These are phyloP conservation scores for Fragaria vesca DNA, from an alignment of 306 rosid species.

Conservation along the genomic window DNA sequence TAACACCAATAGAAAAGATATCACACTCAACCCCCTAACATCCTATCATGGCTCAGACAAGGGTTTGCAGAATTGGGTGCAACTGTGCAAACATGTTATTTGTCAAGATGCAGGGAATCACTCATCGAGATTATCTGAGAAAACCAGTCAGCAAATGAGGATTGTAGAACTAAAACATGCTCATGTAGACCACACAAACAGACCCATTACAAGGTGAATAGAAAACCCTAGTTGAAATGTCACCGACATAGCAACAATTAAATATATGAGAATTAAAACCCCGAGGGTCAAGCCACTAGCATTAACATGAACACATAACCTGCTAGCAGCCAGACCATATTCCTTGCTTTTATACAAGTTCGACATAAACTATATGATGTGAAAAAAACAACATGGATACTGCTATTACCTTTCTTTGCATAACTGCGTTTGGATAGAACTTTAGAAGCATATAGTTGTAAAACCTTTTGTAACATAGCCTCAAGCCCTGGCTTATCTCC, in stretches of 20 bases:
- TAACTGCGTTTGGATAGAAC: constrained; percentile 84
- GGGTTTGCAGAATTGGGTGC: neutral
- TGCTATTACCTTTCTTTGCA: constrained; percentile 60
- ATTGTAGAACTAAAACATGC: neutral
- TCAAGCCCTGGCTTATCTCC: constrained; percentile 95
- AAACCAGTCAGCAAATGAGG: neutral
- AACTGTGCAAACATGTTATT: neutral
- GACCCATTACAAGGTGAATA: neutral
- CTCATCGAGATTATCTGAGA: neutral
- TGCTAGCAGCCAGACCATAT: neutral
- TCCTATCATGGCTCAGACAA: neutral
- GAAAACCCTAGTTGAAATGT: neutral
- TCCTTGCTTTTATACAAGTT: neutral
- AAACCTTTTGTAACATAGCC: constrained; percentile 94
- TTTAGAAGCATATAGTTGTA: constrained; percentile 85
- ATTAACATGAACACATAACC: neutral
- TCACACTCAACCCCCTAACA: neutral
- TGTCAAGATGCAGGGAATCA: neutral
- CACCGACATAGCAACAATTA: neutral
- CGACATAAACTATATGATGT: neutral
- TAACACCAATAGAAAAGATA: neutral
- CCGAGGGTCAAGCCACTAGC: neutral
- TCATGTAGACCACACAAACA: neutral
- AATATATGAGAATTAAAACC: neutral
- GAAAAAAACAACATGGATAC: neutral